Evolutionary conservation across 352 stramenopile genomes (phyloP).

Genomic region (Globisporangium canariense): DNA sequence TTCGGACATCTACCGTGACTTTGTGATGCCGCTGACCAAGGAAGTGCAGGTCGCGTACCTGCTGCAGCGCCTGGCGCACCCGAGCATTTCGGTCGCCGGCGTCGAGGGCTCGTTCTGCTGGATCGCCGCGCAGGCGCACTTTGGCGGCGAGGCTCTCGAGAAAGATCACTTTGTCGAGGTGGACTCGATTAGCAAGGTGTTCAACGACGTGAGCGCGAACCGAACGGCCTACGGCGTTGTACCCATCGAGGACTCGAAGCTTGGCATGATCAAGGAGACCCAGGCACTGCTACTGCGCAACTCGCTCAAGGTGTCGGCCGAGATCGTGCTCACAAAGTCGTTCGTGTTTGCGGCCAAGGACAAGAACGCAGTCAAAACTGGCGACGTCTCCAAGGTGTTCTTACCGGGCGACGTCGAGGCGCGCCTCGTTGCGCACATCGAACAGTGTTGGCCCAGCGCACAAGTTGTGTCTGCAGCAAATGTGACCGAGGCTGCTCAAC

Average conservation of each 20-base stretch:
- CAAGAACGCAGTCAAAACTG: conserved; percentile 34
- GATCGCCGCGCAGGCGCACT: conserved; percentile 64
- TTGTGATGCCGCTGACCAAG: conserved; percentile 99
- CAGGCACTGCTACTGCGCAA: conserved; percentile 67
- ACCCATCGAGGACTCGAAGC: conserved; percentile 80
- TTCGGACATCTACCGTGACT: conserved; percentile 95
- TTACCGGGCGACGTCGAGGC: conserved; percentile 53
- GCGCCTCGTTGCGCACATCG: conserved; percentile 49
- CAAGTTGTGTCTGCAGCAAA: conserved; percentile 61
- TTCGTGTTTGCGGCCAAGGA: conserved; percentile 69
- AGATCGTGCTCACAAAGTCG: conserved; percentile 65
- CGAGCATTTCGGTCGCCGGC: conserved; percentile 67
- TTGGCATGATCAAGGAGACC: conserved; percentile 86
- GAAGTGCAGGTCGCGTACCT: conserved; percentile 96
- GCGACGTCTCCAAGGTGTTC: conserved; percentile 61
- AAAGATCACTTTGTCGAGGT: conserved; percentile 51
- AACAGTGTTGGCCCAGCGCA: conserved; percentile 70
- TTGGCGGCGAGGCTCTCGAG: conserved; percentile 41
- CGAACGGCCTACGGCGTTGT: conserved; percentile 83
- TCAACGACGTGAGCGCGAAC: conserved; percentile 76
- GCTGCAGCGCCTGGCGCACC: conserved; percentile 77
- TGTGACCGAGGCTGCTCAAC: conserved; percentile 55
- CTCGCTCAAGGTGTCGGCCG: conserved; percentile 74
- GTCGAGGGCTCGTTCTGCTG: conserved; percentile 77
- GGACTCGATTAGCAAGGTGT: conserved; percentile 73